These are phyloP conservation scores for Thinopyrum elongatum DNA, from an alignment of 176 grass and related monocot species.

Conservation along the genomic window DNA sequence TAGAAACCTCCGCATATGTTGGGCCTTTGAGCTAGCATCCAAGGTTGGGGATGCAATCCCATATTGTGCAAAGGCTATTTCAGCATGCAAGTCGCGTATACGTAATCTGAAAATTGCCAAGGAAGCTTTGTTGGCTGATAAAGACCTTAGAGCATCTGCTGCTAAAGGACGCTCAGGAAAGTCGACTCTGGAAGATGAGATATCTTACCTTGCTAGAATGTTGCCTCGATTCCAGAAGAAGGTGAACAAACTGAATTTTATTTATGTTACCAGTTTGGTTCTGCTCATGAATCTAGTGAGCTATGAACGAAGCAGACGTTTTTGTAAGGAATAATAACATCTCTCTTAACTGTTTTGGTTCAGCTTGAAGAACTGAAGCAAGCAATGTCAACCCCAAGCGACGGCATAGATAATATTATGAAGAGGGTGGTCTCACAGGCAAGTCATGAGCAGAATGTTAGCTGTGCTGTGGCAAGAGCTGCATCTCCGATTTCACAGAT, in stretches of 20 bases:
- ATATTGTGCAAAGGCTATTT: slow-evolving; percentile 72
- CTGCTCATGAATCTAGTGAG: not conserved
- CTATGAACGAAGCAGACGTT: not conserved
- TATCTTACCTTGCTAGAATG: no score
- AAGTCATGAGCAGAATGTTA: no score
- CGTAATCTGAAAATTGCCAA: slow-evolving; percentile 39
- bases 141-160: no score
- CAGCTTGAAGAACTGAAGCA: not conserved
- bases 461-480: no score
- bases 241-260: slow-evolving; percentile 35
- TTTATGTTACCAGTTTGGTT: not conserved
- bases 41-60: slow-evolving; percentile 27
- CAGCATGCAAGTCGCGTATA: slow-evolving; percentile 65
- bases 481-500: no score
- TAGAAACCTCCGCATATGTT: no score
- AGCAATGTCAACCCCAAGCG: not conserved
- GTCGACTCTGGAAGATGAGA: no score
- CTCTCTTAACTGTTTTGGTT: not conserved
- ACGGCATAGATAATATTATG: no score
- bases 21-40: no score
- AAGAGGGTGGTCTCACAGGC: no score
- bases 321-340: not conserved
- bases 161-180: no score
- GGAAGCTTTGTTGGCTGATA: no score
- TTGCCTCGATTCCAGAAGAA: slow-evolving; percentile 70